These are phyloP conservation scores for Annulohypoxylon moriforme DNA, from an alignment of 495 filamentous ascomycete genomes.

Conservation along the genomic window DNA sequence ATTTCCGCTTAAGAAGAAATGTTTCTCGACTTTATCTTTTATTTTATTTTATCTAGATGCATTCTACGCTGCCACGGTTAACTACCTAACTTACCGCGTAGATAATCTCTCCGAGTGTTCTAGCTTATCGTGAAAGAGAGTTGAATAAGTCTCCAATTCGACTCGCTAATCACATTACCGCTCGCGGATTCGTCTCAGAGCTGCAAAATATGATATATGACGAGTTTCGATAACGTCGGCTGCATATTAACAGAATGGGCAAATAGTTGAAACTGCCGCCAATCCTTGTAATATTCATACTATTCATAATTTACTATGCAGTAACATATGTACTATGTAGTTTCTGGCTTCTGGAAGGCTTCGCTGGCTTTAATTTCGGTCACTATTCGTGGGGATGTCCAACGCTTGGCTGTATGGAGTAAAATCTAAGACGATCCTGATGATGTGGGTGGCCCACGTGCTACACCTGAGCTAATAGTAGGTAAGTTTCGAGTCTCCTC, in stretches of 20 bases:
- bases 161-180: neutral
- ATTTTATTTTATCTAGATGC: neutral
- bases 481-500: conserved; percentile 13
- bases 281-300: conserved; percentile 23
- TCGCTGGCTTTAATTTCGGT: conserved; percentile 41
- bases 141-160: neutral
- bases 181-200: neutral
- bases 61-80: neutral
- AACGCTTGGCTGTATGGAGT: conserved; percentile 29
- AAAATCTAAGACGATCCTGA: conserved; percentile 27
- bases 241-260: conserved; percentile 4
- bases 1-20: neutral
- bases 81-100: neutral
- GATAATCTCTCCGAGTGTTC: neutral
- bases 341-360: conserved; percentile 39
- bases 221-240: neutral
- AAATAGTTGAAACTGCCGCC: conserved; percentile 25
- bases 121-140: neutral
- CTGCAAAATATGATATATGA: conserved; percentile 1
- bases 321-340: no score
- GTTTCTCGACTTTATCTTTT: neutral
- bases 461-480: conserved; percentile 12
- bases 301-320: no score
- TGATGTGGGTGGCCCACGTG: conserved; percentile 36
- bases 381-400: conserved; percentile 28